phyloP scores from a whole-genome alignment of 2,329 filamentous ascomycete species.

The Penicillium frequentans region DNA sequence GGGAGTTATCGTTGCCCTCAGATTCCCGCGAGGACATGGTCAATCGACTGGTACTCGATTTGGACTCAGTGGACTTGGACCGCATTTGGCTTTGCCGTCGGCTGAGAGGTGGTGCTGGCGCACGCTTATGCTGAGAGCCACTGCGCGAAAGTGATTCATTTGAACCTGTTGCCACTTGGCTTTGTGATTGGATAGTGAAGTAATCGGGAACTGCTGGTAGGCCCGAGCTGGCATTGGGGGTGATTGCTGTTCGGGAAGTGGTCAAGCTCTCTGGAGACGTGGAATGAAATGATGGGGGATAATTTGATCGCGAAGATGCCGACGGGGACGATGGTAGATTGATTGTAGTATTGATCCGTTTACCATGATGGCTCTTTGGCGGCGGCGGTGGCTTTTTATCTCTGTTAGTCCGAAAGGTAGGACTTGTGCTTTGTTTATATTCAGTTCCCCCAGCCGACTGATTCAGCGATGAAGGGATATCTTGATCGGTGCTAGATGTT shows the following conservation, averaged over 20 bases:
- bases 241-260: slow-evolving; percentile 13
- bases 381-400: slow-evolving; percentile 69
- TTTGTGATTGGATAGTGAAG: slow-evolving; percentile 22
- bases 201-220: slow-evolving; percentile 49
- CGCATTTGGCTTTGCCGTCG: slow-evolving; percentile 50
- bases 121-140: slow-evolving; percentile 40
- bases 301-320: slow-evolving; percentile 25
- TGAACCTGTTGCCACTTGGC: slow-evolving; percentile 10
- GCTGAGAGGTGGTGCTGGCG: slow-evolving; percentile 50
- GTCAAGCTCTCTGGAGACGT: slow-evolving; percentile 22
- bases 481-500: neutral
- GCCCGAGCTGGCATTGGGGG: slow-evolving; percentile 37
- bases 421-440: slow-evolving; percentile 50
- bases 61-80: slow-evolving; percentile 35
- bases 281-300: slow-evolving; percentile 27
- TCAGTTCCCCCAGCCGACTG: slow-evolving; percentile 59
- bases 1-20: slow-evolving; percentile 37
- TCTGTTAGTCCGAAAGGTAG: slow-evolving; percentile 34
- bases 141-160: slow-evolving; percentile 30
- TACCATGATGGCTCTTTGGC: slow-evolving; percentile 76
- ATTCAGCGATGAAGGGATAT: slow-evolving; percentile 18
- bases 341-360: slow-evolving; percentile 58
- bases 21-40: slow-evolving; percentile 47
- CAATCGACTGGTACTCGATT: slow-evolving; percentile 32
- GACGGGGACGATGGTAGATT: slow-evolving; percentile 25